Evolutionary conservation across 805 yeast species (phyloP), one percentile per base, ranked within the genome.

Genomic region (Wickerhamiella nectarea): DNA sequence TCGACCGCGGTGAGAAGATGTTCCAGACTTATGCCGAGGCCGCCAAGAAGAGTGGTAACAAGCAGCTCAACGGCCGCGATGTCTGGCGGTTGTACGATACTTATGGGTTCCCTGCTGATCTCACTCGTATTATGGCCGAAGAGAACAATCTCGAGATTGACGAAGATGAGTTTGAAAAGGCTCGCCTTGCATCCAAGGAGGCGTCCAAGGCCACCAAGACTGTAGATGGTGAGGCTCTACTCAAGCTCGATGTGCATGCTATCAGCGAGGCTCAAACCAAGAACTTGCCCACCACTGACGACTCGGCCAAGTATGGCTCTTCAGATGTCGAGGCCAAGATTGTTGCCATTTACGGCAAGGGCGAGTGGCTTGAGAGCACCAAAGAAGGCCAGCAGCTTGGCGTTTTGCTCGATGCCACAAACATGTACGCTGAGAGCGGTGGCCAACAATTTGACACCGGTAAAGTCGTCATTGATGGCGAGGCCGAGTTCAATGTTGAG

Each of bases 51-150:
- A 72, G 80, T 22, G 79, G 81, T 37, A 75, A 73, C 50, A 86
- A 79, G 63, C 74, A 80, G 33, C 72, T 91, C 50, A 75, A 82
- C 39, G 99, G 99, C 62, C 79, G 75, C 56, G 96, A 89, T 61
- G 98, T 91, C 33, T 91, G 99, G 99, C 77, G 99, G 67, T 71
- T 91, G 55, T 91, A 91, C 57, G 99, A 91, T 57, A 91, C 99
- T 10, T 91, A 89, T 59, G 99, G 99, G 47, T 91, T 91, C 81
- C 99, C 99, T 31, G 96, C 86, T 46, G 99, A 91, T 66, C 74
- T 91, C 60, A 91, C 99, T 24, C 78, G 95, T 61, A 74, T 91
- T 60, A 91, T 91, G 99, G 98, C 98, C 37, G 97, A 89, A 65
- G 99, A 91, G 66, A 84, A 91, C 47, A 94, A 94, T 15, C 74